A percentile compares a stretch with the other conserved stretches of the same genome.
These are phyloP conservation scores for Schoenoplectus tabernaemontani DNA, from an alignment of 202 grass and related monocot genomes.

Conservation along the genomic window DNA sequence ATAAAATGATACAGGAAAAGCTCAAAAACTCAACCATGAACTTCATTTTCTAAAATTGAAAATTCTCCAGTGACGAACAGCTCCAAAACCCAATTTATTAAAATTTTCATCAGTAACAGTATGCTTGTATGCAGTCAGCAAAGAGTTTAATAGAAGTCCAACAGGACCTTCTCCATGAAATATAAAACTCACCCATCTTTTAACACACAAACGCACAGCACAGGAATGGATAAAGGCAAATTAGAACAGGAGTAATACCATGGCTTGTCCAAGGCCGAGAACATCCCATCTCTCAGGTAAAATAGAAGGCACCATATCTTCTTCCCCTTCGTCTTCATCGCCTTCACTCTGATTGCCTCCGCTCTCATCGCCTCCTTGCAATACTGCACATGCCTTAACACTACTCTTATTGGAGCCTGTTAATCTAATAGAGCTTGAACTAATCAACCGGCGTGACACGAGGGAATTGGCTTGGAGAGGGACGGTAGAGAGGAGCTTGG, in stretches of 20 bases:
- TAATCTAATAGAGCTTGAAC: conserved; percentile 1
- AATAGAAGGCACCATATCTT: conserved; percentile 21
- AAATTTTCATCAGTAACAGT: too few species aligned
- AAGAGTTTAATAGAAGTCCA: too few species aligned
- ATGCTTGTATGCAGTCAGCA: too few species aligned
- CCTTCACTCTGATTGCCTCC: too few species aligned
- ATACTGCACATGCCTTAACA: background rate
- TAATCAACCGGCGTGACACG: background rate
- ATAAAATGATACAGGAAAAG: background rate
- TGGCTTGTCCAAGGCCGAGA: conserved; percentile 83
- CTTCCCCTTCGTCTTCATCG: conserved; percentile 33
- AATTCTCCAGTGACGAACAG: too few species aligned
- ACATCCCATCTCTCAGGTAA: conserved; percentile 75
- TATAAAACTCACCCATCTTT: too few species aligned
- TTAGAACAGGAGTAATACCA: conserved; percentile 34
- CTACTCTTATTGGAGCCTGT: conserved; percentile 2
- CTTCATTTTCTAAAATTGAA: background rate
- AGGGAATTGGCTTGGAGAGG: background rate
- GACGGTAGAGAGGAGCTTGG: background rate
- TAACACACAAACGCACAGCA: background rate
- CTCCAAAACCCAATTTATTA: too few species aligned
- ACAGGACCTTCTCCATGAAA: too few species aligned
- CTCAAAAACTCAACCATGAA: background rate
- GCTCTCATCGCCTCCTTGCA: conserved; percentile 14
- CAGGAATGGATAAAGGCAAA: background rate